These are phyloP conservation scores for Fusarium liriodendri DNA, from an alignment of 2,329 filamentous ascomycete genomes.

Conservation along the genomic window DNA sequence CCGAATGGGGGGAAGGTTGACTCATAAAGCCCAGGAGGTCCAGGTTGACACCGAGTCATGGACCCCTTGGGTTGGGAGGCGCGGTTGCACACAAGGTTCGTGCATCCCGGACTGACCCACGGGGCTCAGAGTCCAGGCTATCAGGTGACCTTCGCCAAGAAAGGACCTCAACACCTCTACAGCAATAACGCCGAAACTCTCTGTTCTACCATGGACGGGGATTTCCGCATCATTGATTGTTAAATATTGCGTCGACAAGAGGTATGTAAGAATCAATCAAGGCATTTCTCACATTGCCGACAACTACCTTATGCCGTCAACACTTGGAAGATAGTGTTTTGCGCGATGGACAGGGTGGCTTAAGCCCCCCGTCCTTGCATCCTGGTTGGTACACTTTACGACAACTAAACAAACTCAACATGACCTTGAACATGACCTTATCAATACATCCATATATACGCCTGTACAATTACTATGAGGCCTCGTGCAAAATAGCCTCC, in stretches of 20 bases:
- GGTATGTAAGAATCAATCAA: neutral
- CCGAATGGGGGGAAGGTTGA: slow-evolving; percentile 38
- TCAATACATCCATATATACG: slow-evolving; percentile 10
- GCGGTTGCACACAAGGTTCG: neutral
- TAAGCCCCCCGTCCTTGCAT: neutral
- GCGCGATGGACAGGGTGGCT: neutral
- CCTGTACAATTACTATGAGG: slow-evolving; percentile 30
- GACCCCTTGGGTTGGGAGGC: neutral
- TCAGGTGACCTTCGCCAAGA: neutral
- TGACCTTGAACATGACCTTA: neutral
- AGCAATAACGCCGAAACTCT: neutral
- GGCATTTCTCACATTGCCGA: neutral
- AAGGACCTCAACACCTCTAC: neutral
- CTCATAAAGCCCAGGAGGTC: slow-evolving; percentile 39
- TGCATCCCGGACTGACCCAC: neutral
- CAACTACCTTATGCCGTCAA: neutral
- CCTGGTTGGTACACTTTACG: neutral
- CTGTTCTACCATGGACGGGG: neutral
- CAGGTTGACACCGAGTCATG: slow-evolving; percentile 41
- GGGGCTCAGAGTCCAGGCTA: neutral
- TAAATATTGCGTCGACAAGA: neutral
- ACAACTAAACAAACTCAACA: neutral
- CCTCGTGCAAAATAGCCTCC: slow-evolving; percentile 6
- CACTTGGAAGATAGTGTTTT: neutral
- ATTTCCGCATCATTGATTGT: neutral